Percentiles rank a stretch among this genome's conserved stretches.
phyloP scores from a whole-genome alignment of 2,329 filamentous ascomycete species.

The Emmonsiellopsis sp. region DNA sequence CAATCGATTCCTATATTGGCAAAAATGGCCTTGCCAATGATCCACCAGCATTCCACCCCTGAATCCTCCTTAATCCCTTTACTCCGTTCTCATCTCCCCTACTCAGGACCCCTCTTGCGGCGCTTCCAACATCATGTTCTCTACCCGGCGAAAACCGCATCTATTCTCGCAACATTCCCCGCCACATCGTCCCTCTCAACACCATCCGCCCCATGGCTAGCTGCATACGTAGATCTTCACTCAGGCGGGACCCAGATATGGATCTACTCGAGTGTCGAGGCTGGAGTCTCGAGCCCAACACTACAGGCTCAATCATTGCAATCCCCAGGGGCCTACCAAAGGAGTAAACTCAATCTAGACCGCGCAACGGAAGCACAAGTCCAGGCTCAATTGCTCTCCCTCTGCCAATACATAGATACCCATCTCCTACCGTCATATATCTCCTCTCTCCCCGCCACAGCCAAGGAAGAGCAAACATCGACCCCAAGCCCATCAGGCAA shows the following conservation, averaged over 20 bases:
- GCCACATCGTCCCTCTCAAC: not conserved
- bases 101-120: conserved; percentile 27
- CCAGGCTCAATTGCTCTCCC: conserved; percentile 19
- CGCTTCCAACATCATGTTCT: conserved; percentile 29
- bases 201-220: conserved; percentile 26
- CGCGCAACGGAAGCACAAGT: conserved; percentile 2
- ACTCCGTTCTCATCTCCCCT: conserved; percentile 27
- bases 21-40: not conserved
- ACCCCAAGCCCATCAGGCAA: not conserved
- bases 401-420: conserved; percentile 19
- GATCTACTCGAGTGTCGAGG: conserved; percentile 33
- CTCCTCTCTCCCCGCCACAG: conserved; percentile 7
- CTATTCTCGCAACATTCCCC: conserved; percentile 25
- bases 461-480: not conserved
- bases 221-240: conserved; percentile 31
- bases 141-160: conserved; percentile 23
- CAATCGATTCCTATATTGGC: not conserved
- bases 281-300: conserved; percentile 2
- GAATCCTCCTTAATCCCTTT: conserved; percentile 12
- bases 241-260: conserved; percentile 32
- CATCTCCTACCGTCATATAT: conserved; percentile 20
- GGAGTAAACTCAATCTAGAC: not conserved
- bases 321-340: not conserved
- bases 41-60: not conserved
- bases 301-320: not conserved